phyloP scores from a whole-genome alignment of 306 rosid species.

The Carpinus fangiana region DNA sequence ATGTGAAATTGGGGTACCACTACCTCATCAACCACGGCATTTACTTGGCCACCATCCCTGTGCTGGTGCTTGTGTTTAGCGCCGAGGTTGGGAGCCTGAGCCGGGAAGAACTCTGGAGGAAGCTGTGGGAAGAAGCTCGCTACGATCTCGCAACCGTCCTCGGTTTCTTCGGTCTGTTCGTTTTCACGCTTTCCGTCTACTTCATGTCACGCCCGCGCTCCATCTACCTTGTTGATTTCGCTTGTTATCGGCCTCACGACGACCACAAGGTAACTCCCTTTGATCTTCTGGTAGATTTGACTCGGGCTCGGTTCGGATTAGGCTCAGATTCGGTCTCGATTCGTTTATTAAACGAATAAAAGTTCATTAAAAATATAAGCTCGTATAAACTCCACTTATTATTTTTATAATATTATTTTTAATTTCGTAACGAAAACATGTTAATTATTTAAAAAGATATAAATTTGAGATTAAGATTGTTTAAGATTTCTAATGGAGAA shows the following conservation, averaged over 20 bases:
- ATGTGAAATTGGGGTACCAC: conserved; percentile 88
- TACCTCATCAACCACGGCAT: conserved; percentile 87
- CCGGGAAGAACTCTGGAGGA: conserved; percentile 79
- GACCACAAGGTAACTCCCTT: conserved; percentile 59
- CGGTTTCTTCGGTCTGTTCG: conserved; percentile 72
- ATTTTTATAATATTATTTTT: no score
- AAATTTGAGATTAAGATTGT: no score
- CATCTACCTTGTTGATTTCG: conserved; percentile 81
- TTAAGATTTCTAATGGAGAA: no score
- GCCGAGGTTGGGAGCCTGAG: conserved; percentile 88
- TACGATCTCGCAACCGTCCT: conserved; percentile 83
- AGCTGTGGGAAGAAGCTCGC: conserved; percentile 80
- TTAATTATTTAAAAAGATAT: no score
- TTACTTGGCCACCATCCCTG: conserved; percentile 75
- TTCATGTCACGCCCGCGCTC: conserved; percentile 90
- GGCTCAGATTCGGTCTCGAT: no score
- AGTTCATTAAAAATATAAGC: background rate
- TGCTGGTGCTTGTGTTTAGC: conserved; percentile 75
- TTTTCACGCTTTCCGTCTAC: conserved; percentile 81
- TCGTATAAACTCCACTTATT: no score
- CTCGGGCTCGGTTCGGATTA: no score
- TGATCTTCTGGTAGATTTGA: no score
- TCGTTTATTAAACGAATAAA: no score
- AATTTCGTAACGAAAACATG: no score
- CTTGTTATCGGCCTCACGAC: conserved; percentile 68